Evolutionary conservation across 768 basidiomycete genomes (phyloP).

Genomic region (Tylopilus sp.): DNA sequence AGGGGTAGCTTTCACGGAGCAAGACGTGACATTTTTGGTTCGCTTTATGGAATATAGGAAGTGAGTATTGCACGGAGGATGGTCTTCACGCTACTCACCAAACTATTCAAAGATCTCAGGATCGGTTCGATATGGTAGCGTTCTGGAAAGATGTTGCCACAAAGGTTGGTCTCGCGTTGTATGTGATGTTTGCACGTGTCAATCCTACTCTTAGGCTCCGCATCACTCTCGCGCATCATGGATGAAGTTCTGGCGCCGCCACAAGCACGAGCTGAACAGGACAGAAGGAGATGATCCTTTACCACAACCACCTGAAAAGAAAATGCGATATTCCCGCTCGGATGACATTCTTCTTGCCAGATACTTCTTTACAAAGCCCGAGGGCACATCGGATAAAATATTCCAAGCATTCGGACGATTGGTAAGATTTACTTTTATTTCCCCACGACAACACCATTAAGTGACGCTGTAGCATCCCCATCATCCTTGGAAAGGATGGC

Average conservation of each 20-base stretch:
- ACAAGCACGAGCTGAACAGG: slow-evolving; percentile 77
- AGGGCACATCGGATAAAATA: slow-evolving; percentile 80
- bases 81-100: slow-evolving; percentile 1
- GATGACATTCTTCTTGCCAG: slow-evolving; percentile 80
- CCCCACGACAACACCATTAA: neutral
- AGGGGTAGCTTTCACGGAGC: slow-evolving; percentile 84
- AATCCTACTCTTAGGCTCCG: slow-evolving; percentile 54
- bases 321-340: slow-evolving; percentile 77
- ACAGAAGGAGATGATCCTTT: slow-evolving; percentile 65
- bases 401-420: slow-evolving; percentile 76
- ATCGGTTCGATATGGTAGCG: slow-evolving; percentile 66
- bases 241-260: slow-evolving; percentile 92
- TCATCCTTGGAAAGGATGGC: slow-evolving; percentile 95
- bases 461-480: slow-evolving; percentile 60
- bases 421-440: slow-evolving; percentile 40
- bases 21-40: slow-evolving; percentile 75
- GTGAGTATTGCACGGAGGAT: slow-evolving; percentile 39
- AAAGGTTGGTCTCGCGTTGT: slow-evolving; percentile 42
- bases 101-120: slow-evolving; percentile 43
- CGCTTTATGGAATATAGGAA: slow-evolving; percentile 75
- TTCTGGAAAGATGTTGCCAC: slow-evolving; percentile 77
- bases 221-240: slow-evolving; percentile 90
- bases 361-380: slow-evolving; percentile 67
- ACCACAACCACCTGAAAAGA: slow-evolving; percentile 78
- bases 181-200: slow-evolving; percentile 1